phyloP scores from a whole-genome alignment of 306 rosid species.

The Benincasa hispida region DNA sequence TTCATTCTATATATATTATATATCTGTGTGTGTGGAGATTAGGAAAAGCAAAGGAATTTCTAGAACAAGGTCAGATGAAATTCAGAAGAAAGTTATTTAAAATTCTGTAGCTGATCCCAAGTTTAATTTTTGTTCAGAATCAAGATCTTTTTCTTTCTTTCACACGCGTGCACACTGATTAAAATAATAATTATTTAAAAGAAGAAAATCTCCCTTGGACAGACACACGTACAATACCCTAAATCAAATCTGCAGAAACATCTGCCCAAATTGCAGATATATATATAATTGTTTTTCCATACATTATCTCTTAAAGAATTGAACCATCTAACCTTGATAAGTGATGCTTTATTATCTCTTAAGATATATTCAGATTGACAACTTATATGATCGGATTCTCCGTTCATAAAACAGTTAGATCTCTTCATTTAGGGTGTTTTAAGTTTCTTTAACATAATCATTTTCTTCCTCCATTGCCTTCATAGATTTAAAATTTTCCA shows the following conservation, averaged over 20 bases:
- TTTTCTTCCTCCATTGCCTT: not conserved
- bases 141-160: not conserved
- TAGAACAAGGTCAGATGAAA: not conserved
- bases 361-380: too few relatives aligned
- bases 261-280: conserved; percentile 4
- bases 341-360: too few relatives aligned
- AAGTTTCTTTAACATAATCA: not conserved
- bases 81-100: not conserved
- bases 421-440: not conserved
- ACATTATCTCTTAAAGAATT: too few relatives aligned
- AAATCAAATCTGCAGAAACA: not conserved
- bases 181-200: too few relatives aligned
- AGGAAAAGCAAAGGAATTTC: not conserved
- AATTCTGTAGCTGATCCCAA: not conserved
- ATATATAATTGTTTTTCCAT: not conserved
- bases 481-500: not conserved
- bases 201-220: not conserved
- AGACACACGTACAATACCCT: not conserved
- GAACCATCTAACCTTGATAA: too few relatives aligned
- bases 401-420: not conserved
- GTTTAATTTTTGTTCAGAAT: not conserved
- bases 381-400: too few relatives aligned
- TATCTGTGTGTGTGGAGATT: not conserved
- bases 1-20: not conserved
- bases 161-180: not conserved